These are phyloP conservation scores for Pseudognaphalium luteoalbum DNA, from an alignment of 129 eudicot genomes.

Conservation along the genomic window DNA sequence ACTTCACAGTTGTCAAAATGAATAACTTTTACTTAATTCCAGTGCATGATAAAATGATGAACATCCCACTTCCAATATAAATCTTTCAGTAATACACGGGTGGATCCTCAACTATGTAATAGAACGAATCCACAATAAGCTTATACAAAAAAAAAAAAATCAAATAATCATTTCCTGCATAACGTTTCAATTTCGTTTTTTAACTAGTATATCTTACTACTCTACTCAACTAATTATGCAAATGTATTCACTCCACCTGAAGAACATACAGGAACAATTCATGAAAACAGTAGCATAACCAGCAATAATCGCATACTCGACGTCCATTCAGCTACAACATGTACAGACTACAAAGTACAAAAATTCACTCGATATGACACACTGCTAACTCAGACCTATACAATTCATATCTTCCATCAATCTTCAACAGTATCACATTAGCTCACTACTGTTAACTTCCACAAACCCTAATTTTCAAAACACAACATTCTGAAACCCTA, in stretches of 20 bases:
- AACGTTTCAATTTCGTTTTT: background rate
- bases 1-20: too few species aligned
- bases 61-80: background rate
- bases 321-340: conserved; percentile 5
- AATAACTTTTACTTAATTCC: background rate
- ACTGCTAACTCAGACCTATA: conserved; percentile 3
- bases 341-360: background rate
- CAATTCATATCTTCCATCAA: conserved; percentile 6
- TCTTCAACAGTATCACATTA: background rate
- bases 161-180: background rate
- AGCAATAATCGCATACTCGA: background rate
- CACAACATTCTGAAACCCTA: background rate
- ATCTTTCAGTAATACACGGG: background rate
- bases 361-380: background rate
- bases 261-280: background rate
- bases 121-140: background rate
- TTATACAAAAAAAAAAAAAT: background rate
- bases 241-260: background rate
- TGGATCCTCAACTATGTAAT: background rate
- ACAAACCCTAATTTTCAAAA: conserved; percentile 13
- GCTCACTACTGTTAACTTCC: background rate
- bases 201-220: background rate
- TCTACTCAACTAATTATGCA: background rate
- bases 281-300: background rate
- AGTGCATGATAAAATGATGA: background rate